Evolutionary conservation across 2,329 filamentous ascomycete species (phyloP), one percentile per base, ranked within the genome.

Genomic region (Talaromyces marneffei): DNA sequence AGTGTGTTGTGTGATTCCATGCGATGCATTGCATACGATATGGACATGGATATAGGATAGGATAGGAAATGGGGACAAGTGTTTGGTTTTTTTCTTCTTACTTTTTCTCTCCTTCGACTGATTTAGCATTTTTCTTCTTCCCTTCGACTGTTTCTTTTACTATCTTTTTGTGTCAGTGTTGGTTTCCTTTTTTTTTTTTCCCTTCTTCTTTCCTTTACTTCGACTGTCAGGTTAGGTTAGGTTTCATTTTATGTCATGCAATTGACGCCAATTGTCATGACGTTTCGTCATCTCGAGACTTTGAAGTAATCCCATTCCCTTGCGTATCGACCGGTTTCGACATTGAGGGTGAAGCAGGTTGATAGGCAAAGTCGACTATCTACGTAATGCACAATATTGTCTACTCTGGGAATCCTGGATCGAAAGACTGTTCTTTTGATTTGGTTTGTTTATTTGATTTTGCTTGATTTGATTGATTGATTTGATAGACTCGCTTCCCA

Each of bases 111-210:
- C 10, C 12, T 23, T n/a, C 12, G 8, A 40, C 18, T 56, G 23
- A 40, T 55, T 55, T 60, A 60, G 60, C 60, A 57, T 57, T 61
- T 57, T 61, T 20, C n/a, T 39, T 62, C 5, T 12, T 62, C 5
- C 7, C 23, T 50, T 18, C 12, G n/a, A 39, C 27, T 53, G 67
- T 65, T 65, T 68, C 59, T 65, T 67, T 63, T 62, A 61, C 58
- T 18, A n/a, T 40, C 42, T 50, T 56, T 18, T 39, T 60, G 18
- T 31, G 42, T 27, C 23, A n/a, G 42, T 31, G 52, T 44, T 52
- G 42, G 33, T 44, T 42, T 18, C 23, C 9, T 44, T 50, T 40
- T 29, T 42, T 27, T 54, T 50, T 59, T 39, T 57, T 37, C 35
- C 16, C 25, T 57, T 37, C 33, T n/a, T n/a, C 39, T 12, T 33